Base-by-base conservation (phyloP, 768 basidiomycete species). In the Kockovaella imperatae region DNA sequence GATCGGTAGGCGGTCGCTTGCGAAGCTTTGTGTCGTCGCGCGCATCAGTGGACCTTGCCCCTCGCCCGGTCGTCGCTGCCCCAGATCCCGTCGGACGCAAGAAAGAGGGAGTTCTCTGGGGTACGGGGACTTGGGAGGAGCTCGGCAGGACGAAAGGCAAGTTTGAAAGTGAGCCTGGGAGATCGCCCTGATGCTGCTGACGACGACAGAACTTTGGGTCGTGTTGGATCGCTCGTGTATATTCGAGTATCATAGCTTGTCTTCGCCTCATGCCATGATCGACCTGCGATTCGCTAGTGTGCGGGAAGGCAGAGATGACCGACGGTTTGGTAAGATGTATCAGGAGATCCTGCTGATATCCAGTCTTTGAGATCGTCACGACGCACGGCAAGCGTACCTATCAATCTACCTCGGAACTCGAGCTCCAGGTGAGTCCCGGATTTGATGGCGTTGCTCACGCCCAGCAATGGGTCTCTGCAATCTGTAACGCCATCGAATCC, bases 21-120 rank as follows among this genome's bases (percentile, higher is more conserved):
- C 36, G 54, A 11, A 62, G 64, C 30, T 47, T 67, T 13, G 43
- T 67, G 13, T 42, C 46, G 4, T 53, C 57, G 14, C 41, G 36
- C 1, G 45, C 54, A 25, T 20, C 17, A 23, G 51, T 49, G 18
- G 54, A 59, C 43, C 25, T 48, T 17, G 51, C 57, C 3, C 57
- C 57, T 0, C 50, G 51, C 45, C 31, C n/a, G 31, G 24, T 52
- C 2, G 35, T 42, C 3, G 26, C 38, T 2, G 7, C 32, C 18
- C 21, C 25, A 23, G 30, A 31, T 15, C 34, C 44, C 11, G n/a
- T 57, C 1, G 69, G 69, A 15, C 49, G 67, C 38, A 69, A 68
- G 56, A 64, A 61, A 42, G 69, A 71, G 50, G 69, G 69, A n/a
- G 56, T 71, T 14, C 38, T 71, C 7, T 71, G 69, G 69, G 64